phyloP scores from a whole-genome alignment of 2,329 filamentous ascomycete species.

The Fusarium phyllophilum region DNA sequence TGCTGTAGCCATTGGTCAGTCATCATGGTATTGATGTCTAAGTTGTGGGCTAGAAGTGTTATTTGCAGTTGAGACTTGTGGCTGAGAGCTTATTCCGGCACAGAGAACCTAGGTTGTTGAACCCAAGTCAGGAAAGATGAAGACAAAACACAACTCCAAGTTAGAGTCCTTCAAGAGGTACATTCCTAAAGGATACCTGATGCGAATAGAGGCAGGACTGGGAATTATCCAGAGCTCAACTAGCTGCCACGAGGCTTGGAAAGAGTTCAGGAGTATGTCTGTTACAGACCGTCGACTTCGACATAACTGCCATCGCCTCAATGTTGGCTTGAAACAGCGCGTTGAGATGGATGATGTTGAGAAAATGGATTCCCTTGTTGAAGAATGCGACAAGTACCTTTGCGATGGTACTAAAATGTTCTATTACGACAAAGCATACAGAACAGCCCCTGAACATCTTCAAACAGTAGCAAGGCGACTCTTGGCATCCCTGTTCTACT shows the following conservation, averaged over 20 bases:
- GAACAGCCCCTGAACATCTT: not conserved
- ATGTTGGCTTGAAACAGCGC: not conserved
- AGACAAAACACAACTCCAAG: not conserved
- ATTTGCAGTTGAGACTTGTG: too few species aligned
- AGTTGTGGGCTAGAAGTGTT: too few species aligned
- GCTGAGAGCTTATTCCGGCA: too few species aligned
- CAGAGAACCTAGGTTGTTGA: too few species aligned
- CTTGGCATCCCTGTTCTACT: constrained; percentile 15
- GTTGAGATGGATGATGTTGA: constrained; percentile 12
- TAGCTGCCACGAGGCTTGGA: constrained; percentile 12
- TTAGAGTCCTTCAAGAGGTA: accelerated
- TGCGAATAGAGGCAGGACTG: not conserved
- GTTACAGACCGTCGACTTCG: not conserved
- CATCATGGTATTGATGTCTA: too few species aligned
- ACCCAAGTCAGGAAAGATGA: not conserved
- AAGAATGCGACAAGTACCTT: not conserved
- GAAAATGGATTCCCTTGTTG: not conserved
- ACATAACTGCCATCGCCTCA: constrained; percentile 7
- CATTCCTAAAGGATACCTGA: not conserved
- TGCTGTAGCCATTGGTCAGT: too few species aligned
- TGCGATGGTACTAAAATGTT: not conserved
- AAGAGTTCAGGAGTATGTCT: not conserved
- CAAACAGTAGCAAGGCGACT: constrained; percentile 6
- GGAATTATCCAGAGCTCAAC: constrained; percentile 2
- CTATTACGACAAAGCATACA: not conserved